Percentiles rank a stretch among this genome's conserved stretches.
phyloP scores from a whole-genome alignment of 2,329 filamentous ascomycete genomes.

The Gremmenia infestans region DNA sequence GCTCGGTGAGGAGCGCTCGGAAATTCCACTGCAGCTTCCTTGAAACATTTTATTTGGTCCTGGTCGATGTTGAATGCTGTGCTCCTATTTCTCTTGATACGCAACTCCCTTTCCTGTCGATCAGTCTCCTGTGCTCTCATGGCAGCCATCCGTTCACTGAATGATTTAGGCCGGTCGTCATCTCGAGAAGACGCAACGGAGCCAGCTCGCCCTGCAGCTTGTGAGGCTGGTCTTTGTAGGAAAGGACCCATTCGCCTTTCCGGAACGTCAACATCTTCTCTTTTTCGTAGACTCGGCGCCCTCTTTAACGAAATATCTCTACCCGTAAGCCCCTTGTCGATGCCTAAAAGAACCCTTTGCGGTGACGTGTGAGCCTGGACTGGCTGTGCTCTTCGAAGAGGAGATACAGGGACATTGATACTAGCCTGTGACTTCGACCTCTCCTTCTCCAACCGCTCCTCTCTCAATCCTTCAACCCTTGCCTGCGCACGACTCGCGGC shows the following conservation, averaged over 20 bases:
- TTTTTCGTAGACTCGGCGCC: conserved; percentile 48
- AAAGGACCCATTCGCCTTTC: conserved; percentile 36
- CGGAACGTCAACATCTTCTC: conserved; percentile 26
- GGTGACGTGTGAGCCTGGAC: conserved; percentile 63
- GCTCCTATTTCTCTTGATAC: conserved; percentile 49
- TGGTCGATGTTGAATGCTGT: conserved; percentile 53
- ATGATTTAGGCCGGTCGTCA: conserved; percentile 48
- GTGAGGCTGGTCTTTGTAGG: conserved; percentile 38
- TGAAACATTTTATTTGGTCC: conserved; percentile 56
- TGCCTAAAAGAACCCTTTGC: conserved; percentile 73
- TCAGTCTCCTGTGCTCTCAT: conserved; percentile 53
- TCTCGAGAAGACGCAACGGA: conserved; percentile 17
- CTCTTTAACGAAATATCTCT: conserved; percentile 81
- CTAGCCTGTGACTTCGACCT: conserved; percentile 32
- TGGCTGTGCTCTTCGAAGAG: conserved; percentile 57
- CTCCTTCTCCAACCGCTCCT: conserved; percentile 23
- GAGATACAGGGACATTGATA: conserved; percentile 71
- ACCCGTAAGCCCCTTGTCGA: conserved; percentile 80
- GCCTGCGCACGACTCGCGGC: conserved; percentile 24
- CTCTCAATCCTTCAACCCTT: conserved; percentile 21
- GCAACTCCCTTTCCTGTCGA: conserved; percentile 46
- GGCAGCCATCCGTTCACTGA: conserved; percentile 81
- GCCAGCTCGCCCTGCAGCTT: conserved; percentile 19
- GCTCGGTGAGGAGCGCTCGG: conserved; percentile 43
- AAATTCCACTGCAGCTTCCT: conserved; percentile 51